Percentiles rank a stretch among this genome's conserved stretches.
phyloP scores from a whole-genome alignment of 129 eudicot genomes.

The Kitagawia praeruptora region DNA sequence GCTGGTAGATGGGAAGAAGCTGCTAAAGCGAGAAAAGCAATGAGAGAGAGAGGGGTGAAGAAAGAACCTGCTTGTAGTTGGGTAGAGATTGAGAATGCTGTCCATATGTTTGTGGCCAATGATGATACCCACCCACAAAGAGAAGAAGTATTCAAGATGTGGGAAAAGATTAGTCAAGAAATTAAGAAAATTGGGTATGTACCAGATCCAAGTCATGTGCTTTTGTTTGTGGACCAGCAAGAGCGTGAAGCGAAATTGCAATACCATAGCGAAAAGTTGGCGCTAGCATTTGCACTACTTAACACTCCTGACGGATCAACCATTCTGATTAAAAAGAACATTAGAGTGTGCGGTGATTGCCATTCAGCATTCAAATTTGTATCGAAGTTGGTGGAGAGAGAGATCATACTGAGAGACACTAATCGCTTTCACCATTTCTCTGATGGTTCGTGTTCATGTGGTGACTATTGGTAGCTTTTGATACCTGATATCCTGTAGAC shows the following conservation, averaged over 20 bases:
- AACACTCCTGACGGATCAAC: slow-evolving; percentile 42
- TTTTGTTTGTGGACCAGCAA: slow-evolving; percentile 52
- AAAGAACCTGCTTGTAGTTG: slow-evolving; percentile 93
- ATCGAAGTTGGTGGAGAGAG: slow-evolving; percentile 48
- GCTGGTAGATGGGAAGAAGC: slow-evolving; percentile 62
- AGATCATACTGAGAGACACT: slow-evolving; percentile 68
- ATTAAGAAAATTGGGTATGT: slow-evolving; percentile 72
- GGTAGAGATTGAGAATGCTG: slow-evolving; percentile 68
- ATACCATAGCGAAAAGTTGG: slow-evolving; percentile 73
- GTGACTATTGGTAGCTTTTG: slow-evolving; percentile 67
- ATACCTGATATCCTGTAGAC: neutral
- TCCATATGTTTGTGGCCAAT: slow-evolving; percentile 77
- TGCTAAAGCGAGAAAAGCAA: slow-evolving; percentile 59
- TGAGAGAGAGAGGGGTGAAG: slow-evolving; percentile 55
- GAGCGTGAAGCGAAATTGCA: slow-evolving; percentile 67
- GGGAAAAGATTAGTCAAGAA: slow-evolving; percentile 44
- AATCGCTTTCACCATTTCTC: slow-evolving; percentile 73
- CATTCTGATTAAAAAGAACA: slow-evolving; percentile 69
- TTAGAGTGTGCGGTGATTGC: slow-evolving; percentile 86
- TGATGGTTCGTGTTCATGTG: slow-evolving; percentile 72
- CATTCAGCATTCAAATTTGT: slow-evolving; percentile 75
- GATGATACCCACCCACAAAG: slow-evolving; percentile 64
- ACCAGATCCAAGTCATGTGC: slow-evolving; percentile 75
- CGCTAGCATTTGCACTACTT: slow-evolving; percentile 52
- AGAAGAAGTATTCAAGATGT: slow-evolving; percentile 41